Conservation (phyloP, 768 basidiomycete species). For the Suillus lakei region DNA sequence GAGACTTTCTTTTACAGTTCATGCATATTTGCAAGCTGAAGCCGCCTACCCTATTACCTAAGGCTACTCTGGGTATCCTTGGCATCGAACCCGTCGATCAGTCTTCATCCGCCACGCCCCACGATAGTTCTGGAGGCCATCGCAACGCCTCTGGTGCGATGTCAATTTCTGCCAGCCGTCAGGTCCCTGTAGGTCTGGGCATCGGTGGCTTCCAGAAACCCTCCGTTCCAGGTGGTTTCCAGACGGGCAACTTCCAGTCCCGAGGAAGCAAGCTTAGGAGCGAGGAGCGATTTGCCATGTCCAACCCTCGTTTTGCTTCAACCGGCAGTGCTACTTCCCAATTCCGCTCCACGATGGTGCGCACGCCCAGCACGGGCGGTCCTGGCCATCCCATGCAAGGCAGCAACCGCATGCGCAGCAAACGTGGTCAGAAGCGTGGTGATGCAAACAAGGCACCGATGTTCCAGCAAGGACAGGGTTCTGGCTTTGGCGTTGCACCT, state of each 20-base stretch:
- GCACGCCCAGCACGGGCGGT: constrained; percentile 71
- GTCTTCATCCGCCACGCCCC: constrained; percentile 51
- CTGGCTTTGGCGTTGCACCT: constrained; percentile 36
- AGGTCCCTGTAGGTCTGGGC: constrained; percentile 55
- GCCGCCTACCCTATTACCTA: constrained; percentile 87
- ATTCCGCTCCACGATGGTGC: constrained; percentile 65
- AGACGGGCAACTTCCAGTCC: constrained; percentile 75
- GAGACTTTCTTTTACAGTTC: constrained; percentile 97
- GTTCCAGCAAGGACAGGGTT: constrained; percentile 43
- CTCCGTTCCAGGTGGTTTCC: constrained; percentile 34
- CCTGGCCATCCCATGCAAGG: constrained; percentile 51
- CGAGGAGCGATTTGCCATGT: constrained; percentile 65
- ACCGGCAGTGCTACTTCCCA: constrained; percentile 51
- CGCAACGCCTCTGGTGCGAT: constrained; percentile 49
- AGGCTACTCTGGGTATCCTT: constrained; percentile 87
- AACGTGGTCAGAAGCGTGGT: constrained; percentile 86
- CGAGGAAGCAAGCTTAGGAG: constrained; percentile 61
- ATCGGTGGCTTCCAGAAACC: constrained; percentile 40
- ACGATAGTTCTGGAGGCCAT: constrained; percentile 70
- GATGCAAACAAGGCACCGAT: constrained; percentile 45
- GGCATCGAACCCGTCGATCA: constrained; percentile 84
- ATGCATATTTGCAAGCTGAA: constrained; percentile 97
- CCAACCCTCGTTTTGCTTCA: constrained; percentile 55
- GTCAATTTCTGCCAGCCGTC: constrained; percentile 47
- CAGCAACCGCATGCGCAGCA: constrained; percentile 69